phyloP scores from a whole-genome alignment of 495 filamentous ascomycete genomes.

The Staphylotrichum tortipilum region DNA sequence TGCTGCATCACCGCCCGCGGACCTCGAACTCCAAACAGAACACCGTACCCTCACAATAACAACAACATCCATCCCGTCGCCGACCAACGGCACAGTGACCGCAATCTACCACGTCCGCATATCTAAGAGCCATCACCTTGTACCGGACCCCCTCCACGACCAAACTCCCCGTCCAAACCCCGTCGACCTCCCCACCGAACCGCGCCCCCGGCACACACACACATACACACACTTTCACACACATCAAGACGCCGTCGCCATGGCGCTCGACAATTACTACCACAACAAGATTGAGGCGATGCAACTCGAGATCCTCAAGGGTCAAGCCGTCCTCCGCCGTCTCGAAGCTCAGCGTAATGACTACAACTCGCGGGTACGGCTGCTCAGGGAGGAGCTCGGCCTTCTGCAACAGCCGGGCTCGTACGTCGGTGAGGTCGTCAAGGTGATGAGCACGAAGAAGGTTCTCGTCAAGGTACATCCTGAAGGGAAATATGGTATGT shows the following conservation, averaged over 20 bases:
- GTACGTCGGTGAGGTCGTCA: conserved; percentile 97
- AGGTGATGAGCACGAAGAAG: conserved; percentile 99
- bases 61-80: background rate
- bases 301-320: conserved; percentile 99
- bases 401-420: conserved; percentile 95
- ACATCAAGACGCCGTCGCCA: conserved; percentile 49
- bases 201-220: background rate
- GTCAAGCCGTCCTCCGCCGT: conserved; percentile 86
- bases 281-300: conserved; percentile 99
- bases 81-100: too few relatives aligned
- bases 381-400: conserved; percentile 92
- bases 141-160: too few relatives aligned
- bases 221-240: background rate
- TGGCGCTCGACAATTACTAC: conserved; percentile 99
- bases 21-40: conserved; percentile 1
- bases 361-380: conserved; percentile 94
- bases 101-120: too few relatives aligned
- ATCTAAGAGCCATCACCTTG: too few relatives aligned
- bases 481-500: conserved; percentile 97
- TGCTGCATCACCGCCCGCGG: background rate
- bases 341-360: conserved; percentile 98
- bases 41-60: too few relatives aligned
- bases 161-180: too few relatives aligned
- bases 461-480: conserved; percentile 98
- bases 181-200: too few relatives aligned